Percentiles rank a stretch among this genome's conserved stretches.
Evolutionary conservation across 2,329 filamentous ascomycete genomes (phyloP).

Genomic region (Alternaria arbusti): DNA sequence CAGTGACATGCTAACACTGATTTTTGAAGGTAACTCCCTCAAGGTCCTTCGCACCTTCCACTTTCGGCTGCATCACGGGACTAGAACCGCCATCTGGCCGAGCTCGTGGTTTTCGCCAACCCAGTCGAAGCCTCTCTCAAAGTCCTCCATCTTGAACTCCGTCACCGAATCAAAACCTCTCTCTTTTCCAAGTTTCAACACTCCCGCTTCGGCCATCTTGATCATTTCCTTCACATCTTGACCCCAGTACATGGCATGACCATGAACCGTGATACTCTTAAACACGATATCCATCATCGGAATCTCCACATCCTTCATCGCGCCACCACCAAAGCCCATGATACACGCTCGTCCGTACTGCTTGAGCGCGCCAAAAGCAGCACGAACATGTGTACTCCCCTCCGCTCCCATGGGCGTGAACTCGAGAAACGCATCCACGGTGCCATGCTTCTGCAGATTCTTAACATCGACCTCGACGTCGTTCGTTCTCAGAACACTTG

Average conservation of each 20-base stretch:
- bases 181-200: constrained; percentile 43
- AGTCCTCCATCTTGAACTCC: background rate
- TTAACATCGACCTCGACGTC: background rate
- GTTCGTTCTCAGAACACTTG: background rate
- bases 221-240: constrained; percentile 49
- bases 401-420: constrained; percentile 37
- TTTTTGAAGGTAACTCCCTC: background rate
- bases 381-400: constrained; percentile 51
- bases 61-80: background rate
- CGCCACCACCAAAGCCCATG: constrained; percentile 12
- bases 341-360: constrained; percentile 6
- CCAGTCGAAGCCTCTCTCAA: constrained; percentile 1
- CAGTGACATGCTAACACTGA: background rate
- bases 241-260: constrained; percentile 53
- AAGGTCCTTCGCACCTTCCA: background rate
- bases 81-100: constrained; percentile 1
- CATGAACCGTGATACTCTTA: constrained; percentile 23
- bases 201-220: constrained; percentile 52
- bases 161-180: constrained; percentile 1
- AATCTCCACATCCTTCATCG: constrained; percentile 1
- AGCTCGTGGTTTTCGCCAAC: constrained; percentile 4
- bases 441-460: background rate
- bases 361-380: constrained; percentile 33
- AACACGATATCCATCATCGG: constrained; percentile 38
- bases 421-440: background rate